Percentiles rank a stretch among this genome's conserved stretches.
Evolutionary conservation across 2,329 filamentous ascomycete species (phyloP).

Genomic region (Xylaria polymorpha): DNA sequence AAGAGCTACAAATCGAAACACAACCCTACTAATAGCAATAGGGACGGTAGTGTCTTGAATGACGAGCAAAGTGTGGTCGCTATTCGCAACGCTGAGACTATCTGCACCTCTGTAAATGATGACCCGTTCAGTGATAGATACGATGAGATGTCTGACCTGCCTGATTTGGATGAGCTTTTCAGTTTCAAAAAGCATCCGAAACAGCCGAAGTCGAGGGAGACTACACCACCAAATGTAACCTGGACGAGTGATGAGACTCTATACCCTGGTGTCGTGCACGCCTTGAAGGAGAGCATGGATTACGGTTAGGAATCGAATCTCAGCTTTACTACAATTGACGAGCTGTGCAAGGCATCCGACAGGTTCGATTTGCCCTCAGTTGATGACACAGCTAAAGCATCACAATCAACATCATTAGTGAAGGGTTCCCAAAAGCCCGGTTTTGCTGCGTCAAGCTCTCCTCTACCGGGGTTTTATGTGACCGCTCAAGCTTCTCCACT

Average conservation of each 20-base stretch:
- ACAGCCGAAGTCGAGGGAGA: background rate
- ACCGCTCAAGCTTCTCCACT: background rate
- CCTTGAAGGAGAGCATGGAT: constrained; percentile 47
- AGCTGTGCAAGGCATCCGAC: constrained; percentile 46
- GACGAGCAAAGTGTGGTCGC: background rate
- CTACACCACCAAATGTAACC: constrained; percentile 16
- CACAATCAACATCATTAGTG: constrained; percentile 8
- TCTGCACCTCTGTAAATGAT: constrained; percentile 2
- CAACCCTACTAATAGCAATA: background rate
- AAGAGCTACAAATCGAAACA: constrained; percentile 24
- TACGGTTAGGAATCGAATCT: constrained; percentile 48
- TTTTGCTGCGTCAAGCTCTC: constrained; percentile 23
- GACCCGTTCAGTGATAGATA: constrained; percentile 24
- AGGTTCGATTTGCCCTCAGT: constrained; percentile 41
- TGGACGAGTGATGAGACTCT: constrained; percentile 44
- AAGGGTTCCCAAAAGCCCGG: background rate
- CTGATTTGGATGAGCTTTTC: constrained; percentile 43
- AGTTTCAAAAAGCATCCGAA: constrained; percentile 8
- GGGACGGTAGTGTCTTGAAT: background rate
- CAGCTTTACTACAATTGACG: constrained; percentile 49
- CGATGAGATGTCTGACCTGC: constrained; percentile 42
- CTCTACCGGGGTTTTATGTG: constrained; percentile 14
- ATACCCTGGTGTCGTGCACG: constrained; percentile 45
- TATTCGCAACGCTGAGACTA: background rate
- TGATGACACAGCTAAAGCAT: background rate